A percentile compares a stretch with the other conserved stretches of the same genome.
These are phyloP conservation scores for Brassica balearica DNA, from an alignment of 441 rosid species.

Conservation along the genomic window DNA sequence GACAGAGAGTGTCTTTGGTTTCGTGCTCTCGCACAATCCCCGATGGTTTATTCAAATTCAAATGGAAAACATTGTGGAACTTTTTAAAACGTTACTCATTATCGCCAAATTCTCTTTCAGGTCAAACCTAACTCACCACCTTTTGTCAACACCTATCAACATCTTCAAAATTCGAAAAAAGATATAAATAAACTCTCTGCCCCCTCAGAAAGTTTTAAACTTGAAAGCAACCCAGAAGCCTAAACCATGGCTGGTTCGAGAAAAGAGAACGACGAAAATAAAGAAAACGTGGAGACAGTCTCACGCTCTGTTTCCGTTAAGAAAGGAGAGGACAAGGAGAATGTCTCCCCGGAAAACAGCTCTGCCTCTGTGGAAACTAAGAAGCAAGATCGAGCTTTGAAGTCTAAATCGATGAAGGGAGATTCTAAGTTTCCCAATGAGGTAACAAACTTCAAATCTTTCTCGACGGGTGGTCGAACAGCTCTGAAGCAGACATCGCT, in stretches of 20 bases:
- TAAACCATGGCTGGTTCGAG: constrained; percentile 54
- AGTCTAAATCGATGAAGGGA: constrained; percentile 53
- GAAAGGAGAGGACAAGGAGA: constrained; percentile 50
- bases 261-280: constrained; percentile 54
- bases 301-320: constrained; percentile 35
- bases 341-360: constrained; percentile 46
- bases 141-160: constrained; percentile 33
- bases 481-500: constrained; percentile 75
- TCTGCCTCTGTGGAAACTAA: constrained; percentile 32
- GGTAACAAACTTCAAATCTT: constrained; percentile 56
- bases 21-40: constrained; percentile 48
- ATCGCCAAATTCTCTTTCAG: constrained; percentile 11
- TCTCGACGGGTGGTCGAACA: constrained; percentile 59
- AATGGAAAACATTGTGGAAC: constrained; percentile 19
- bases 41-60: constrained; percentile 58
- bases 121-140: constrained; percentile 34
- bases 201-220: constrained; percentile 15
- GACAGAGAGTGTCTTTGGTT: constrained; percentile 34
- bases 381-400: constrained; percentile 41
- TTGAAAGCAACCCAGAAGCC: constrained; percentile 43
- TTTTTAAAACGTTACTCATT: background rate
- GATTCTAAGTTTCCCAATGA: constrained; percentile 45
- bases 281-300: constrained; percentile 50
- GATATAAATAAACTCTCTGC: background rate
- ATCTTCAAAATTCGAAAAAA: constrained; percentile 23